Percentiles rank a stretch among this genome's conserved stretches.
phyloP scores from a whole-genome alignment of 305 asterid genomes.

The Solanum hybrid region DNA sequence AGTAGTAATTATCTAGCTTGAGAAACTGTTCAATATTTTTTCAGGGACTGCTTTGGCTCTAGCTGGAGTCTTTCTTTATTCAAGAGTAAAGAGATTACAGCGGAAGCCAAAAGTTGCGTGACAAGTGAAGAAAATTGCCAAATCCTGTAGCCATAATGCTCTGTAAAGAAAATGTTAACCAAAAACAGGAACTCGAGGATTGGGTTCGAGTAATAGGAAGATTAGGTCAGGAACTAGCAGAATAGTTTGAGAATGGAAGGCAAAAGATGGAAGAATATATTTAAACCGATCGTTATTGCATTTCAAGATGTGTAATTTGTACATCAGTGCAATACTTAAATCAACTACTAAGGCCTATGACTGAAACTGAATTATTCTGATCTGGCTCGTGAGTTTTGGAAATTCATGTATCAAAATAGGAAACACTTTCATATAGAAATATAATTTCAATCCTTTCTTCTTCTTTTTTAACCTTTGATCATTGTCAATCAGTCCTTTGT shows the following conservation, averaged over 20 bases:
- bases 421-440: background rate
- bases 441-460: background rate
- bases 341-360: background rate
- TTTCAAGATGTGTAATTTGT: background rate
- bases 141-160: background rate
- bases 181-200: background rate
- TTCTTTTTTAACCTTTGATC: background rate
- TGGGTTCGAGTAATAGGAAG: background rate
- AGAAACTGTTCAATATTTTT: background rate
- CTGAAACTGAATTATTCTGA: background rate
- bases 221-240: background rate
- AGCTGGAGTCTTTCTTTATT: conserved; percentile 69
- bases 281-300: background rate
- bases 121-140: conserved; percentile 1
- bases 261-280: background rate
- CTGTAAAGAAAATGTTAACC: background rate
- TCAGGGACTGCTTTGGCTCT: conserved; percentile 85
- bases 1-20: background rate
- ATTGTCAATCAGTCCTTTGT: background rate
- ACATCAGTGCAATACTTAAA: background rate
- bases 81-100: conserved; percentile 63
- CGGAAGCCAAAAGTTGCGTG: conserved; percentile 33
- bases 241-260: background rate
- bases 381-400: background rate
- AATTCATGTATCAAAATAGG: background rate